These are phyloP conservation scores for Rhizopogon vulgaris DNA, from an alignment of 768 basidiomycete genomes.

Conservation along the genomic window DNA sequence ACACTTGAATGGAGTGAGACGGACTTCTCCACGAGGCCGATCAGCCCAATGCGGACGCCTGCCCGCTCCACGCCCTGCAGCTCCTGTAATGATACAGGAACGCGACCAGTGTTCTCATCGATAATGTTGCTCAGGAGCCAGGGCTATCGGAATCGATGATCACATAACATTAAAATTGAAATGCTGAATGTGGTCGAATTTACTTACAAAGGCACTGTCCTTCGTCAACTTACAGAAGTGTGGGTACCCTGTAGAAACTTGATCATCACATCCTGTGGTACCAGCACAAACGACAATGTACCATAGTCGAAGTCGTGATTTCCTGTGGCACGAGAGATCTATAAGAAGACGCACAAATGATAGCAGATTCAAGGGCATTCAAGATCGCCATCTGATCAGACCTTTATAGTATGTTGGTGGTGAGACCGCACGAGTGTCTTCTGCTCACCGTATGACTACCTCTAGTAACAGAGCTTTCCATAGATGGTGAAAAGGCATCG, in stretches of 20 bases:
- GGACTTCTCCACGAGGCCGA: conserved; percentile 85
- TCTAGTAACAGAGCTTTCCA: conserved; percentile 82
- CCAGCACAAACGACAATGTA: conserved; percentile 22
- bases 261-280: not conserved
- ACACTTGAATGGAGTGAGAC: conserved; percentile 5
- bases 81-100: conserved; percentile 57
- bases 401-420: not conserved
- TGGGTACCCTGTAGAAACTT: conserved; percentile 45
- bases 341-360: too few relatives aligned
- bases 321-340: conserved; percentile 34
- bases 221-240: conserved; percentile 62
- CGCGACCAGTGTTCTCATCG: conserved; percentile 53
- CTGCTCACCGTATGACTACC: conserved; percentile 83
- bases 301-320: conserved; percentile 95
- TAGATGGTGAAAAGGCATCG: conserved; percentile 81
- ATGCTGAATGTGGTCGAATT: not conserved
- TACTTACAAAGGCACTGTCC: conserved; percentile 68
- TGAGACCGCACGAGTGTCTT: not conserved
- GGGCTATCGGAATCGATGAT: conserved; percentile 40
- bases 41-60: conserved; percentile 69
- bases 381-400: conserved; percentile 51
- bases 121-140: conserved; percentile 90
- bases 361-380: conserved; percentile 50
- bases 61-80: conserved; percentile 64
- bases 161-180: not conserved